A percentile compares a stretch with the other conserved stretches of the same genome.
These are phyloP conservation scores for Chaetomium tenue DNA, from an alignment of 495 filamentous ascomycete species.

Conservation along the genomic window DNA sequence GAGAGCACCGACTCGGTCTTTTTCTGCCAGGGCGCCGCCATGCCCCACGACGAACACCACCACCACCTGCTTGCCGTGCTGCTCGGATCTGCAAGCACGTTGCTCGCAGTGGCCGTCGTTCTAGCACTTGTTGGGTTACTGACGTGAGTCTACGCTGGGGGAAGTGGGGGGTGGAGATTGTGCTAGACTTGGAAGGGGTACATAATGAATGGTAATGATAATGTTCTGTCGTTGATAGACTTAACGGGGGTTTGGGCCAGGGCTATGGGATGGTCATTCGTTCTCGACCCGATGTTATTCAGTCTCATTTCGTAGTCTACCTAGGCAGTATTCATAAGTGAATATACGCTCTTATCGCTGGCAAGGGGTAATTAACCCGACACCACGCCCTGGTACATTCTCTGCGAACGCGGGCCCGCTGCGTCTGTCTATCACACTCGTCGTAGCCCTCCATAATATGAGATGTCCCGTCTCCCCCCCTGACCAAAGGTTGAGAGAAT, in stretches of 20 bases:
- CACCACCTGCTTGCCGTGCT: neutral
- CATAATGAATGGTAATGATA: neutral
- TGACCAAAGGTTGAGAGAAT: too few relatives aligned
- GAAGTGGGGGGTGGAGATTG: neutral
- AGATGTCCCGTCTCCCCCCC: too few relatives aligned
- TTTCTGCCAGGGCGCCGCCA: constrained; percentile 5
- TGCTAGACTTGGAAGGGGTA: neutral
- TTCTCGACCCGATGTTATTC: neutral
- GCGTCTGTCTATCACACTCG: too few relatives aligned
- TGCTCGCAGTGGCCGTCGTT: too few relatives aligned
- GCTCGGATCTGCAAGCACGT: neutral
- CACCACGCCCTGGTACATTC: neutral
- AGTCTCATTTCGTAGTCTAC: neutral
- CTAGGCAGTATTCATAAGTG: neutral
- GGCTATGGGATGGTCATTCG: neutral
- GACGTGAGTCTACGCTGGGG: neutral
- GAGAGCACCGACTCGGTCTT: neutral
- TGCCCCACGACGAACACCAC: neutral
- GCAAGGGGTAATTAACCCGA: neutral
- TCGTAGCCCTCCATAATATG: too few relatives aligned
- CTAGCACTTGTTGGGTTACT: neutral
- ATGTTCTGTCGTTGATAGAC: neutral
- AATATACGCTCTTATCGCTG: neutral
- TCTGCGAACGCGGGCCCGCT: too few relatives aligned
- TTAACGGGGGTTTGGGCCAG: neutral